Base-by-base conservation (phyloP, 768 basidiomycete species). In the Mycena capillaripes region DNA sequence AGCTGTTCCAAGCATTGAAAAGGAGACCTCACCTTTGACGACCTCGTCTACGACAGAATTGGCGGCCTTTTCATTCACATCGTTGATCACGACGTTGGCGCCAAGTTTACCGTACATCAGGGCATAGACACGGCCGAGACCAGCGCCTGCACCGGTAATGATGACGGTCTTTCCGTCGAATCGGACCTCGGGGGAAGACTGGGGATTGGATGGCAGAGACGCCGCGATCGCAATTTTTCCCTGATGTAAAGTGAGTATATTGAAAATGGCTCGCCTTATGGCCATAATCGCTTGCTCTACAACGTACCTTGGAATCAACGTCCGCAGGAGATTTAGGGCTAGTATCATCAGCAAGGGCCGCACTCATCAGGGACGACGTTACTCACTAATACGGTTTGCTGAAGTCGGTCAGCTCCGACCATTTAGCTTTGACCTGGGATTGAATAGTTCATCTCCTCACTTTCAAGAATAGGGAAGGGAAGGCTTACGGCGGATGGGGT, bases 41-140 rank as follows among this genome's bases (percentile, higher is more conserved):
- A 99, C 90, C 79, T 98, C 97, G n/a, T 92, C 89, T 21, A 95
- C 96, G 2, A 99, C 97, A 10, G 88, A 84, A 25, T 90, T 89
- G 9, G 97, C 97, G 2, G 89, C 92, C 76, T 96, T 95, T 78
- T 92, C 93, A 79, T 88, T 96, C 56, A 98, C 92, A 78, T 99
- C 98, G 80, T 99, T 99, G 50, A 99, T 91, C 53, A 99, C 94
- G 36, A 99, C 95, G 76, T 98, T 98, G 12, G 96, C 97, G n/a
- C 98, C 97, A 11, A 97, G 90, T 64, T 89, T 91, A 29, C 89
- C 95, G 78, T 93, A 99, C 94, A 98, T 95, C 50, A 93, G 87
- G 0, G 98, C 95, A 79, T 99, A 98, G 2, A 90, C 89, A 32
- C 98, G 92, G 21, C 98, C 98, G 34, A 99, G 91, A 62, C 97